A percentile compares a stretch with the other conserved stretches of the same genome.
phyloP scores from a whole-genome alignment of 768 basidiomycete species.

The Porpolomopsis calyptriformis region DNA sequence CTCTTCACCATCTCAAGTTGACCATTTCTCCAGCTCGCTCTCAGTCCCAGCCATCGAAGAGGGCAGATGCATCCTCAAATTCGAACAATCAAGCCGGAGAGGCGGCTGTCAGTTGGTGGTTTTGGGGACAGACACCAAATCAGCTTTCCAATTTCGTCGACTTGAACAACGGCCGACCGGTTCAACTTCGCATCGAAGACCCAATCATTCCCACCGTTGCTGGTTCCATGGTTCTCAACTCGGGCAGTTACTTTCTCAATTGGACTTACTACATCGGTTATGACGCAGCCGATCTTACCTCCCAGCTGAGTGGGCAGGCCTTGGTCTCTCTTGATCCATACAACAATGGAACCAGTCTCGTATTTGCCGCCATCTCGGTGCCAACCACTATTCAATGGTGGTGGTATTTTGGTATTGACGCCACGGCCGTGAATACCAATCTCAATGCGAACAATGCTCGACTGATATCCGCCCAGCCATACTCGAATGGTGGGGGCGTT shows the following conservation, averaged over 20 bases:
- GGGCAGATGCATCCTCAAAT: no score
- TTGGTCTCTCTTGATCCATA: conserved; percentile 2
- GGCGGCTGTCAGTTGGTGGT: background rate
- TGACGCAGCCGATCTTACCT: background rate
- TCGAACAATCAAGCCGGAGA: no score
- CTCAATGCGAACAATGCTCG: background rate
- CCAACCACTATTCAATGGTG: background rate
- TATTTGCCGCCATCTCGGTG: background rate
- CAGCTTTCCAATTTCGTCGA: background rate
- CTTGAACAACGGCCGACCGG: background rate
- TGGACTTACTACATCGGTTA: background rate
- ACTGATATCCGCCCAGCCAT: background rate
- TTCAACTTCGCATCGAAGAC: background rate
- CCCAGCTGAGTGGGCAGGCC: background rate
- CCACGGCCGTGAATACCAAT: background rate
- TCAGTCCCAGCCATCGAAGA: no score
- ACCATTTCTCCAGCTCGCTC: no score
- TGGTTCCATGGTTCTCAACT: background rate
- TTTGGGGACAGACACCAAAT: background rate
- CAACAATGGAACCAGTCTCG: background rate
- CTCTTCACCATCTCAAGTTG: no score
- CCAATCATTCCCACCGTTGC: background rate
- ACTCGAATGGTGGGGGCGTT: background rate
- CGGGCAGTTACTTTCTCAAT: background rate
- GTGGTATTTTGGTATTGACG: conserved; percentile 1